Evolutionary conservation across 2,329 filamentous ascomycete genomes (phyloP).

Genomic region (Penicillium glabrum): DNA sequence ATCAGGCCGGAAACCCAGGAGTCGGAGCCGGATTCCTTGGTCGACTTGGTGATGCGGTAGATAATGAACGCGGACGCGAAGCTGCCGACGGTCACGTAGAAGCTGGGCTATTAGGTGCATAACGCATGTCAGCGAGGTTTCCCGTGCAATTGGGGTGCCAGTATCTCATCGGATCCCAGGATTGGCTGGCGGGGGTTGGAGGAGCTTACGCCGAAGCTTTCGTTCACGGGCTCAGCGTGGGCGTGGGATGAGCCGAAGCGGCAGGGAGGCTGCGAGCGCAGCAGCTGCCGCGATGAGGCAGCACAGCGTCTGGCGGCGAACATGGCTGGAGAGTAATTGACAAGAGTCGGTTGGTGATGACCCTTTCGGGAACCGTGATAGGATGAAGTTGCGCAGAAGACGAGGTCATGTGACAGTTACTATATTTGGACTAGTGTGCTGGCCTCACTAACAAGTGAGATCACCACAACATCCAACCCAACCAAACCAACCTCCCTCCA

Average conservation of each 20-base stretch:
- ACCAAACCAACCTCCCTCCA: not conserved
- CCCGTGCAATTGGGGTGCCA: conserved; percentile 7
- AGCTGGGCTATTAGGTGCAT: conserved; percentile 42
- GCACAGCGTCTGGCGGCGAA: conserved; percentile 43
- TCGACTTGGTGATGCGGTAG: conserved; percentile 43
- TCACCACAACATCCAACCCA: not conserved
- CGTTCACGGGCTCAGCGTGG: conserved; percentile 46
- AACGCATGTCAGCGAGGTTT: conserved; percentile 17
- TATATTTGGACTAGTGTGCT: conserved; percentile 17
- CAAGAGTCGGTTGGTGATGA: conserved; percentile 30
- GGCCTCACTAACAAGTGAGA: not conserved
- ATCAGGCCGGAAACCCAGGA: conserved; percentile 51
- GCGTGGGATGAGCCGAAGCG: conserved; percentile 45
- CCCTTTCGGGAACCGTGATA: conserved; percentile 28
- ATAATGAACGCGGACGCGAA: conserved; percentile 43
- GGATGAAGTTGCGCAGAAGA: conserved; percentile 22
- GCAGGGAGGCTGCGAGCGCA: conserved; percentile 44
- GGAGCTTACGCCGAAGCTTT: conserved; percentile 47
- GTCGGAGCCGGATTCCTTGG: conserved; percentile 36
- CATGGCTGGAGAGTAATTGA: conserved; percentile 38
- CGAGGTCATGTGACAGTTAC: conserved; percentile 18
- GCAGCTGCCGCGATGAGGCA: conserved; percentile 36
- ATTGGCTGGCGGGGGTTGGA: conserved; percentile 12
- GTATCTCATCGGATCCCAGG: conserved; percentile 8
- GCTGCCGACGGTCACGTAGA: conserved; percentile 47